Base-by-base conservation (phyloP, 805 yeast species). In the Spathaspora passalidarum region DNA sequence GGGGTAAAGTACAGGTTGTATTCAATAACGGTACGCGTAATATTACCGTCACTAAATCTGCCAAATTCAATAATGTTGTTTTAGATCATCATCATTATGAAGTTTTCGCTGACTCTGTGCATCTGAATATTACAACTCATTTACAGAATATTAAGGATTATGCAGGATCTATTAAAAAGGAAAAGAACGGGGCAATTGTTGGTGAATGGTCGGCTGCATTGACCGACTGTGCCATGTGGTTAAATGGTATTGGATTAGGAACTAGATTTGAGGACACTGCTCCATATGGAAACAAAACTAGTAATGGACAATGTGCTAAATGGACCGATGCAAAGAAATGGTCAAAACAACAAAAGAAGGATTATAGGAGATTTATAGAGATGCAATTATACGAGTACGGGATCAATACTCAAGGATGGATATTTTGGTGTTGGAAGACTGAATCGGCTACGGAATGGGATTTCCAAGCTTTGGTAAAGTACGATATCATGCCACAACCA, bases 151-250 rank as follows among this genome's bases (percentile, higher is more conserved):
- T 59, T 42, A 54, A 45, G 50, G 47, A 65, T 58, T 58, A 63
- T 59, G 51, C 66, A 19, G 41, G 63, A 49, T 49, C 68, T 45
- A 56, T 77, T 60, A 16, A 55, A 41, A 29, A 68, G 34, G 73
- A 74, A 43, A 50, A 54, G 19, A 70, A 67, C 46, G 80, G 80
- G 25, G 78, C 81, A 3, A 70, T 84, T 6, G 78, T 81, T 35
- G 88, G 89, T 3, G 89, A 84, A 62, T 84, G 84, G 83, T 74
- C 82, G 17, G 88, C 82, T 17, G 88, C 85, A 5, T 68, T 84
- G 40, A 83, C 88, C 0, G 90, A 84, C 56, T 83, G 88, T 62
- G 80, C 86, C 3, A 69, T 67, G 19, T 84, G 87, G 88, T 61
- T 84, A 43, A 84, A 83, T 54, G 88, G 88, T 43, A 80, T 81